Percentiles rank a stretch among this genome's conserved stretches.
Evolutionary conservation across 306 rosid genomes (phyloP).

Genomic region (Potentilla sterilis): DNA sequence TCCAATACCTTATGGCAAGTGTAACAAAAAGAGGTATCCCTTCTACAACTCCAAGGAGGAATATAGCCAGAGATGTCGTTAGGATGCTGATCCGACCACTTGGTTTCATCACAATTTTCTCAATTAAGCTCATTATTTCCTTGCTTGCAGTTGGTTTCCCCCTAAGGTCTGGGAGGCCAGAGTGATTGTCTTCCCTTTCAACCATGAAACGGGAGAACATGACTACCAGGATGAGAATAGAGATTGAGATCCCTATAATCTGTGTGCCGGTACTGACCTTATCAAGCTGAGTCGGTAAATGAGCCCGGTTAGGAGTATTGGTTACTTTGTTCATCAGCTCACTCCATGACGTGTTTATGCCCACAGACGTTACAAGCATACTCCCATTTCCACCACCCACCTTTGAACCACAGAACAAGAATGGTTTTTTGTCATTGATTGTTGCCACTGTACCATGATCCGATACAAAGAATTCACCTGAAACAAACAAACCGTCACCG

Average conservation of each 20-base stretch:
- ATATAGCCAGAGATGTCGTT: neutral
- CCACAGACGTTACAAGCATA: constrained; percentile 24
- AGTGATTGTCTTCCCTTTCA: neutral
- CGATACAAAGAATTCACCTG: neutral
- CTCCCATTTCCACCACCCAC: constrained; percentile 22
- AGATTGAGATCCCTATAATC: constrained; percentile 11
- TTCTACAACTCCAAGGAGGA: constrained; percentile 21
- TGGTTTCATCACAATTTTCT: constrained; percentile 14
- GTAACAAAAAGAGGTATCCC: constrained; percentile 12
- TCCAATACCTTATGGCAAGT: constrained; percentile 7
- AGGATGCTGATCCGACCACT: neutral
- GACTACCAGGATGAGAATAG: constrained; percentile 15
- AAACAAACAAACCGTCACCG: constrained; percentile 27
- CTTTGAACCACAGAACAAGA: constrained; percentile 17
- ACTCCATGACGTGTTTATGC: constrained; percentile 4
- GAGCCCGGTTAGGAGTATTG: neutral
- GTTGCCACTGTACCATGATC: constrained; percentile 6
- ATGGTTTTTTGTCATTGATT: constrained; percentile 5
- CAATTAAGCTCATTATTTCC: neutral
- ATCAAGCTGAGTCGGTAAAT: constrained; percentile 14
- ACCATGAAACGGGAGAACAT: constrained; percentile 8
- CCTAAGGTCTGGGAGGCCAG: constrained; percentile 5
- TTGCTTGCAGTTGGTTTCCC: neutral
- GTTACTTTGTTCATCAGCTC: constrained; percentile 5
- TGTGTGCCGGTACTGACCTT: constrained; percentile 10